Percentiles rank a stretch among this genome's conserved stretches.
These are phyloP conservation scores for Tolypocladium pustulatum DNA, from an alignment of 2,329 filamentous ascomycete genomes.

Conservation along the genomic window DNA sequence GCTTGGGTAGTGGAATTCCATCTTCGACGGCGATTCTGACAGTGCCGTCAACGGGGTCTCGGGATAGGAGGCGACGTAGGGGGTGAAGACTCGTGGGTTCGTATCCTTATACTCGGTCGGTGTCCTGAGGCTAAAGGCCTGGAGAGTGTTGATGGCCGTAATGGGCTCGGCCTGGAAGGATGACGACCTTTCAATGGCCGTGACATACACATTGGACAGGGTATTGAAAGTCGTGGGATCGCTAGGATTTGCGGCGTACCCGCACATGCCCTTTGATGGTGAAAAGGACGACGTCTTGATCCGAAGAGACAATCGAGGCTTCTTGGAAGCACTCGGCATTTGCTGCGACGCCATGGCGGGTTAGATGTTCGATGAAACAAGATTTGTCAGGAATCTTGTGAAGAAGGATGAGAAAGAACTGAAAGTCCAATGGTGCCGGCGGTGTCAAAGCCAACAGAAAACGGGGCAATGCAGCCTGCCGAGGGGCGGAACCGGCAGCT, in stretches of 20 bases:
- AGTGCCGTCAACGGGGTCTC: conserved; percentile 44
- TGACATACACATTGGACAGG: conserved; percentile 53
- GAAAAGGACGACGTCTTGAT: conserved; percentile 34
- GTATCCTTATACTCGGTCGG: conserved; percentile 19
- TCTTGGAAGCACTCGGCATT: conserved; percentile 22
- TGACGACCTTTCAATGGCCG: conserved; percentile 49
- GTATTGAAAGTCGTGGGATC: conserved; percentile 57
- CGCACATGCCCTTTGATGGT: conserved; percentile 21
- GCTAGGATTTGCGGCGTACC: conserved; percentile 35
- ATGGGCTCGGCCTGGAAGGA: conserved; percentile 35
- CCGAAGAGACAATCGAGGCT: conserved; percentile 47
- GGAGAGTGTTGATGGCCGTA: conserved; percentile 36
- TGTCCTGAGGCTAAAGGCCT: conserved; percentile 18
- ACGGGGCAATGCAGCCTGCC: neutral
- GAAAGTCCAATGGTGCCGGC: neutral
- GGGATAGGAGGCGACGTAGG: conserved; percentile 35
- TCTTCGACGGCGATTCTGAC: conserved; percentile 34
- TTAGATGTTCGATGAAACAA: neutral
- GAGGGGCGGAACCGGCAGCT: neutral
- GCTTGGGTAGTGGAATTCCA: conserved; percentile 40
- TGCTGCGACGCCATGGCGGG: conserved; percentile 13
- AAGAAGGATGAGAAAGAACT: neutral
- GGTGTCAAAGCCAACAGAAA: neutral
- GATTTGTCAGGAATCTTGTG: neutral
- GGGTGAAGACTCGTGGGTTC: conserved; percentile 27